phyloP scores from a whole-genome alignment of 2,329 filamentous ascomycete species.

The Colletotrichum tropicale region DNA sequence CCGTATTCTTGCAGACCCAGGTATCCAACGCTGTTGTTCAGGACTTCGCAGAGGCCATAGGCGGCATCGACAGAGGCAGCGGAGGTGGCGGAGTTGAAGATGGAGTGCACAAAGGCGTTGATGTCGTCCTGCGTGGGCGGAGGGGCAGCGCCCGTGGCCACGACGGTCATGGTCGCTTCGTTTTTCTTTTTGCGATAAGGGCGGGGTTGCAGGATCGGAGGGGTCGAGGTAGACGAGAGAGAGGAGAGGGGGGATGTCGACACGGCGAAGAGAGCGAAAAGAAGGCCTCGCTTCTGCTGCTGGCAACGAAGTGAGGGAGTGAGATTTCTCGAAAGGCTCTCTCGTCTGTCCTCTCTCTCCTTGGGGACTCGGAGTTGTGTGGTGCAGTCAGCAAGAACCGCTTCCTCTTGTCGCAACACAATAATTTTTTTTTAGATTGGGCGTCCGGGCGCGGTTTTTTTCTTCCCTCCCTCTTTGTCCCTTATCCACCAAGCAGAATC shows the following conservation, averaged over 20 bases:
- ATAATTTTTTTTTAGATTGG: constrained; percentile 19
- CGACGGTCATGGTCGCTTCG: constrained; percentile 30
- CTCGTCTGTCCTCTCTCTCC: constrained; percentile 21
- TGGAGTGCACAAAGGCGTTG: constrained; percentile 64
- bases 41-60: constrained; percentile 64
- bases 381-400: not conserved
- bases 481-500: constrained; percentile 19
- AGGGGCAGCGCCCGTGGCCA: constrained; percentile 52
- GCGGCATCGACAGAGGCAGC: constrained; percentile 69
- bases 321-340: not conserved
- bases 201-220: constrained; percentile 45
- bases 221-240: not conserved
- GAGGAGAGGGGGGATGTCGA: not conserved
- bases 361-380: constrained; percentile 4
- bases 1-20: constrained; percentile 58
- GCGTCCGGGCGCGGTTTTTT: constrained; percentile 7
- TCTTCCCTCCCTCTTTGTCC: constrained; percentile 4
- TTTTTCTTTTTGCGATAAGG: constrained; percentile 29
- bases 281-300: constrained; percentile 9
- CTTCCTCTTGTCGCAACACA: not conserved
- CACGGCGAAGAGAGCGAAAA: not conserved
- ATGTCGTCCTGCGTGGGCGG: constrained; percentile 72
- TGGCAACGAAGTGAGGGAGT: constrained; percentile 5
- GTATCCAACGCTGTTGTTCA: constrained; percentile 59
- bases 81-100: constrained; percentile 74